Evolutionary conservation across 2,329 filamentous ascomycete species (phyloP).

Genomic region (Verruconis gallopava): DNA sequence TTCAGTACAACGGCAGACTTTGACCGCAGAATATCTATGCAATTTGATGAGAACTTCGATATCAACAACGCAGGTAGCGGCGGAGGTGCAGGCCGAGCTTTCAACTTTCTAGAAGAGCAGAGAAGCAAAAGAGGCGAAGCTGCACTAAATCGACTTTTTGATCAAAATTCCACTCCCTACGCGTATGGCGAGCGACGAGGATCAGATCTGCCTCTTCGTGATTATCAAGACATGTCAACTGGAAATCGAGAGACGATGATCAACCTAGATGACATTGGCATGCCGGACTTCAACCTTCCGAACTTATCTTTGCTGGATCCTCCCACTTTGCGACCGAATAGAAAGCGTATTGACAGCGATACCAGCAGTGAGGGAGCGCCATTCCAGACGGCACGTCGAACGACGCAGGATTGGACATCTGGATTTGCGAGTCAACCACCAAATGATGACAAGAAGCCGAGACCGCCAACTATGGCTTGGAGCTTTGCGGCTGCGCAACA

Average conservation of each 20-base stretch:
- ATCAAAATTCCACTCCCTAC: conserved; percentile 43
- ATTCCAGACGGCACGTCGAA: conserved; percentile 23
- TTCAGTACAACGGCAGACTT: conserved; percentile 53
- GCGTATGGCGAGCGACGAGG: conserved; percentile 39
- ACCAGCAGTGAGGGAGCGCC: conserved; percentile 21
- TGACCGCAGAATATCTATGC: conserved; percentile 37
- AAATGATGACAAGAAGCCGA: neutral
- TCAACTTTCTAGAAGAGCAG: conserved; percentile 41
- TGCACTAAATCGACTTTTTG: conserved; percentile 45
- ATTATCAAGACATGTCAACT: conserved; percentile 25
- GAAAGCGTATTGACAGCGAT: conserved; percentile 29
- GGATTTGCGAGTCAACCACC: neutral
- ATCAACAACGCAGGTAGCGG: conserved; percentile 11
- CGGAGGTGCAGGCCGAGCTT: conserved; percentile 3
- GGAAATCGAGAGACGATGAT: conserved; percentile 39
- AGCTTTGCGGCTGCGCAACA: conserved; percentile 16
- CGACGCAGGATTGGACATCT: conserved; percentile 43
- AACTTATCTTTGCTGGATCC: conserved; percentile 35
- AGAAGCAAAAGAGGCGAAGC: conserved; percentile 43
- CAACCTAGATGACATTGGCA: conserved; percentile 42
- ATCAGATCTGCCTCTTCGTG: conserved; percentile 44
- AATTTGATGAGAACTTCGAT: conserved; percentile 22
- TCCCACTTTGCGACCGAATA: conserved; percentile 43
- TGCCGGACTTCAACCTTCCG: conserved; percentile 20
- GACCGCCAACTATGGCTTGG: conserved; percentile 27